Percentiles rank a stretch among this genome's conserved stretches.
Evolutionary conservation across 805 yeast genomes (phyloP).

Genomic region (Yarrowia sp.): DNA sequence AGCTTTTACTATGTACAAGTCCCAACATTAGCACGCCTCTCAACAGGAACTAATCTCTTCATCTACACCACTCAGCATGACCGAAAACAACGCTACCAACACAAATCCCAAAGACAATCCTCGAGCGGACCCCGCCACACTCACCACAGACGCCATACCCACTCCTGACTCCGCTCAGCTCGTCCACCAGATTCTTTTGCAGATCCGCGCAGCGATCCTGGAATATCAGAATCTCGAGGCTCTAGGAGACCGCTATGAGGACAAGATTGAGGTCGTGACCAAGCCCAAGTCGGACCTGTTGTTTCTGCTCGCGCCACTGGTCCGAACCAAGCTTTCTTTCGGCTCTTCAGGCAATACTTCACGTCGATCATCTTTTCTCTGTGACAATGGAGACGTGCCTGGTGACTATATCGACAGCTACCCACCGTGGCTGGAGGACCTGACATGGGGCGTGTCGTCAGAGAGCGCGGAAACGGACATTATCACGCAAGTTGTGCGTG

Average conservation of each 20-base stretch:
- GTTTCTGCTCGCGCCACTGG: slow-evolving; percentile 11
- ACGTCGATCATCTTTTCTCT: not conserved
- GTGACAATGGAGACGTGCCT: not conserved
- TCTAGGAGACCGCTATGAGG: slow-evolving; percentile 13
- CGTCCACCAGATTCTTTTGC: slow-evolving; percentile 1
- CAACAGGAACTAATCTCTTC: not conserved
- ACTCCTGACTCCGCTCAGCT: slow-evolving; percentile 4
- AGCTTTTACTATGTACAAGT: not conserved
- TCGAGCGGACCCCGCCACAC: not conserved
- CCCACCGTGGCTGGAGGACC: slow-evolving; percentile 21
- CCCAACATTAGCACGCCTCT: not conserved
- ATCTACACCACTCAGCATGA: not conserved
- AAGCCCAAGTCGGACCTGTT: slow-evolving; percentile 17
- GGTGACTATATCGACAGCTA: slow-evolving; percentile 1
- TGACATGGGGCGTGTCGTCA: slow-evolving; percentile 16
- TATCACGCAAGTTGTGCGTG: not conserved
- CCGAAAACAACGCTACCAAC: not conserved
- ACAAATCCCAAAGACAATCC: not conserved
- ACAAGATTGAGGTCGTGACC: slow-evolving; percentile 19
- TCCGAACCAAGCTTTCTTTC: slow-evolving; percentile 3
- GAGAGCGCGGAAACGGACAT: not conserved
- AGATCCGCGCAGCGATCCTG: slow-evolving; percentile 25
- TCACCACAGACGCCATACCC: not conserved
- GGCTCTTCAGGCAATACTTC: not conserved
- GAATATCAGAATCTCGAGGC: slow-evolving; percentile 23